Evolutionary conservation across 1,284 basidiomycete species (phyloP), one percentile per base, ranked within the genome.

Genomic region (Pseudozyma sp.): DNA sequence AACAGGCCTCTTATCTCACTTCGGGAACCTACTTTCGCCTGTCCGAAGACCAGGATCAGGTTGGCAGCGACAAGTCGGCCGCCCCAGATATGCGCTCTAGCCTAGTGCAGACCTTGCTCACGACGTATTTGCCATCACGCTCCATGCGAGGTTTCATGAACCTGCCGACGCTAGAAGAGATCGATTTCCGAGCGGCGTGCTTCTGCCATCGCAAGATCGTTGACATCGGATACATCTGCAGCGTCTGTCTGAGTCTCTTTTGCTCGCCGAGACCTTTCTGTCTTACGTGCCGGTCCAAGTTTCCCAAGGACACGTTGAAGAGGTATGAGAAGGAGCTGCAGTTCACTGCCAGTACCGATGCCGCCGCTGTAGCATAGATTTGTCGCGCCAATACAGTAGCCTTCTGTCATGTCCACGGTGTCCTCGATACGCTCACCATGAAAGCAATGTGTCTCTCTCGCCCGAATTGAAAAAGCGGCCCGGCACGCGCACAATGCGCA

Each of bases 171-270:
- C 92, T 96, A 85, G 95, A 98, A 82, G 92, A 91, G 75, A 92
- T 98, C 63, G 97, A 99, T 84, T 96, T 99, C 83, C 89, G 97
- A 31, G 97, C 97, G 0, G 95, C 95, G 7, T 99, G 97, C 85
- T 99, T 99, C 87, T 99, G 97, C 85, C 97, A 99, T 86, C 94
- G 97, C 81, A 91, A 91, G 55, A 96, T 97, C 48, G 90, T 99
- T 40, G 96, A 99, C 81, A 90, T 99, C 54, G 97, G 95, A 39
- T 99, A 96, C 80, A 94, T 99, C 29, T 99, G 97, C 85, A 79
- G 76, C 31, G 81, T 83, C 24, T 84, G 82, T 42, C 55, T 84
- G 29, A 83, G 81, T 58, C 70, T 75, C 3, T 75, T 71, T 33
- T 75, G 73, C 48, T 49, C 60, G 34, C 73, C 73, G n/a, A 51